A percentile compares a stretch with the other conserved stretches of the same genome.
phyloP scores from a whole-genome alignment of 352 stramenopile genomes.

The Phytophthora hibernalis region DNA sequence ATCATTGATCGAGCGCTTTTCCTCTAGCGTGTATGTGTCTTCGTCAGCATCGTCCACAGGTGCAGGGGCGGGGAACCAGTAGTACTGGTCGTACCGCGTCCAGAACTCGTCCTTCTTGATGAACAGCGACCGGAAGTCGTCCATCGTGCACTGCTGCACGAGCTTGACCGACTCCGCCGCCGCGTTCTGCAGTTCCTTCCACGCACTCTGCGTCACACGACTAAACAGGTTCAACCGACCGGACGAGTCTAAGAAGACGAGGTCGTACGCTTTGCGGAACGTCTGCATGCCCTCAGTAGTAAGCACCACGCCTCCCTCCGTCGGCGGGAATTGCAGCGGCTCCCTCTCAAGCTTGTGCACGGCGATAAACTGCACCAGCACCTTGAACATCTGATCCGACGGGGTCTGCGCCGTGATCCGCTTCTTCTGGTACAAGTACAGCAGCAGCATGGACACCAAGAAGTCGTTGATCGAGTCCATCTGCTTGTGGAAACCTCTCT shows the following conservation, averaged over 20 bases:
- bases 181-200: conserved; percentile 70
- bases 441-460: conserved; percentile 81
- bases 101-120: conserved; percentile 87
- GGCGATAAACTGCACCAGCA: conserved; percentile 83
- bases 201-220: conserved; percentile 69
- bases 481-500: conserved; percentile 78
- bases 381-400: conserved; percentile 89
- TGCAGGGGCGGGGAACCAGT: conserved; percentile 70
- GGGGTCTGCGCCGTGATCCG: conserved; percentile 72
- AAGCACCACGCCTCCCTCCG: conserved; percentile 60
- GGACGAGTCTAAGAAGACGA: conserved; percentile 84
- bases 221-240: conserved; percentile 80
- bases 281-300: conserved; percentile 72
- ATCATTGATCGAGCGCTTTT: conserved; percentile 79
- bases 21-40: conserved; percentile 69
- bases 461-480: conserved; percentile 89
- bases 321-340: conserved; percentile 70
- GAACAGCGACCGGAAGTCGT: conserved; percentile 84
- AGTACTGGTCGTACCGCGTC: conserved; percentile 89
- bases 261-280: conserved; percentile 71
- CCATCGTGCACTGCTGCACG: conserved; percentile 67
- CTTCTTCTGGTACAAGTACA: conserved; percentile 84
- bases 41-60: conserved; percentile 63
- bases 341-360: conserved; percentile 72
- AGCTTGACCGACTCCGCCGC: conserved; percentile 69